Evolutionary conservation across 352 stramenopile genomes (phyloP).

Genomic region (Phytopythium kandeliae): DNA sequence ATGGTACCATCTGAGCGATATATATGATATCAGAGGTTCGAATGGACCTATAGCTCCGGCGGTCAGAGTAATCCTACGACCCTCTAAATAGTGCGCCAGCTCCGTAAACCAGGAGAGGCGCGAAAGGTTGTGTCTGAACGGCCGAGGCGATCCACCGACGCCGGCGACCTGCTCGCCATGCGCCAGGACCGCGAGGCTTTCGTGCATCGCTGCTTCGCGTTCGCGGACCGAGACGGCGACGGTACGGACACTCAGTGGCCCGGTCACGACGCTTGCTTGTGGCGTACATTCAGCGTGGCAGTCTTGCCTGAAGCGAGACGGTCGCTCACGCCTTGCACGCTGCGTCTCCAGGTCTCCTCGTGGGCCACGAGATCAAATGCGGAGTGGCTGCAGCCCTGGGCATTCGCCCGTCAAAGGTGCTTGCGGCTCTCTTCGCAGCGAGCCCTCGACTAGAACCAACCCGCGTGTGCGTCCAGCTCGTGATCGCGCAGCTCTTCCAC

Average conservation of each 20-base stretch:
- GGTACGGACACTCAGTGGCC: constrained; percentile 9
- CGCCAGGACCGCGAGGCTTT: constrained; percentile 18
- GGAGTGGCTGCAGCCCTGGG: constrained; percentile 54
- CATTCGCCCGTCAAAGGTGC: constrained; percentile 61
- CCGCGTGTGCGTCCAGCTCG: constrained; percentile 24
- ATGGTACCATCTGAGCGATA: background rate
- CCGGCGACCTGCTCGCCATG: background rate
- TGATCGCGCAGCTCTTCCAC: constrained; percentile 56
- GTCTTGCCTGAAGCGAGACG: no score
- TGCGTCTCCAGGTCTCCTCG: constrained; percentile 26
- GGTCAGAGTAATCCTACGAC: background rate
- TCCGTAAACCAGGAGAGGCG: no score
- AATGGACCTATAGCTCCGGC: background rate
- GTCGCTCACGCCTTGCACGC: background rate
- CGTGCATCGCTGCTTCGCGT: constrained; percentile 38
- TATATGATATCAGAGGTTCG: background rate
- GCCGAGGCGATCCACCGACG: no score
- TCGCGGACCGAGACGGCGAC: constrained; percentile 26
- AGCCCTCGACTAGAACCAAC: no score
- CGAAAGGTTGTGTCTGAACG: no score
- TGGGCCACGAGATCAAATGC: constrained; percentile 54
- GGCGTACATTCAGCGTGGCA: no score
- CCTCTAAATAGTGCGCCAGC: constrained; percentile 5
- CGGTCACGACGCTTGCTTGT: no score
- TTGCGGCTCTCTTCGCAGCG: no score